Evolutionary conservation across 345 rosid species (phyloP).

Genomic region (Dimocarpus longan): DNA sequence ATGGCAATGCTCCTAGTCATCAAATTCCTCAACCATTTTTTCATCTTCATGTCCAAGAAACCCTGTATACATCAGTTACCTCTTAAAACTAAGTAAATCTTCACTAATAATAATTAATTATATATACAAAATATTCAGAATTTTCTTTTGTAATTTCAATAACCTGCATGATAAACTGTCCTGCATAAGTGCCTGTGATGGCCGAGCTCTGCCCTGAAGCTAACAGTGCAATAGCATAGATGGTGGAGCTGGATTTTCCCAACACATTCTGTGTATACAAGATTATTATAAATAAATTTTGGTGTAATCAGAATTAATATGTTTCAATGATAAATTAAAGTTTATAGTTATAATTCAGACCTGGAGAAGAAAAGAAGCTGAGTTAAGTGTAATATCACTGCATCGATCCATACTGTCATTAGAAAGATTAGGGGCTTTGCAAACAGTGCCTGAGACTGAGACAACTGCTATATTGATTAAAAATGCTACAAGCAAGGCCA

Average conservation of each 20-base stretch:
- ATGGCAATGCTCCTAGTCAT: constrained; percentile 67
- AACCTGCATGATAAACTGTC: constrained; percentile 72
- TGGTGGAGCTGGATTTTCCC: constrained; percentile 55
- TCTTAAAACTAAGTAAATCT: too few relatives aligned
- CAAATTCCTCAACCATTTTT: constrained; percentile 55
- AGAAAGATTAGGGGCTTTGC: constrained; percentile 38
- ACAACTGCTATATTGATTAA: constrained; percentile 59
- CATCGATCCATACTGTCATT: constrained; percentile 36
- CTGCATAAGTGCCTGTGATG: constrained; percentile 74
- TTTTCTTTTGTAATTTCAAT: neutral
- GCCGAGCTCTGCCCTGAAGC: constrained; percentile 79
- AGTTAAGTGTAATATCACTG: constrained; percentile 55
- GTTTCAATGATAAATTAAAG: neutral
- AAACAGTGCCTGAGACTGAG: constrained; percentile 61
- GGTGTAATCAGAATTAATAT: neutral
- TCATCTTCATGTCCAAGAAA: constrained; percentile 65
- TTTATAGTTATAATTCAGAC: constrained; percentile 18
- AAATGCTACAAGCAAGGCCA: constrained; percentile 65
- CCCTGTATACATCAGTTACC: constrained; percentile 31
- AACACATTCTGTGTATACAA: constrained; percentile 53
- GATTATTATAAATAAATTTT: neutral
- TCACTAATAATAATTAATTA: neutral
- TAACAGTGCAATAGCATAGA: constrained; percentile 63
- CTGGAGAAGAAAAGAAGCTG: constrained; percentile 79
- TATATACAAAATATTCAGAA: neutral